Evolutionary conservation across 495 filamentous ascomycete species (phyloP), one percentile per base, ranked within the genome.

Genomic region (Poronia punctata): DNA sequence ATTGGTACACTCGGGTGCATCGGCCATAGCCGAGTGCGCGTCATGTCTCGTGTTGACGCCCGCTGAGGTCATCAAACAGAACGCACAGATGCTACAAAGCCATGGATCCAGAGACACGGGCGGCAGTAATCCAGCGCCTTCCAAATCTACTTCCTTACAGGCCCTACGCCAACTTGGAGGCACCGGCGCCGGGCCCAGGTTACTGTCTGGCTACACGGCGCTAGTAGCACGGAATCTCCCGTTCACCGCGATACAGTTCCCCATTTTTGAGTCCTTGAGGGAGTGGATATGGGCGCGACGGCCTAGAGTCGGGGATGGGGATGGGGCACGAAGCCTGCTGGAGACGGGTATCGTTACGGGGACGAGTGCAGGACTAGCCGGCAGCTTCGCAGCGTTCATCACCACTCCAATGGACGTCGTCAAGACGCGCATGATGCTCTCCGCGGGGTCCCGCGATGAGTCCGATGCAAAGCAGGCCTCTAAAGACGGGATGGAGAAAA

Each of bases 31-130:
- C 1, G 88, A 95, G 56, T 71, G 85, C 39, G 83, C 87, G 3
- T 86, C 86, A 4, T 95, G 89, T 54, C 64, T 82, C 19, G 83
- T 96, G 35, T 74, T 95, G 27, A 90, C 88, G 0, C 89, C 89
- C 0, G 84, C 88, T 25, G 88, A 96, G 57, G 86, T 94, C 7
- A 69, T 95, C 25, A 96, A 96, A 64, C 88, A 95, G 49, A 94
- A 95, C 61, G 86, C 88, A 2, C 89, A 96, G 59, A 82, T 93
- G 52, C 48, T 70, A 10, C 63, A 53, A 21, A 45, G 42, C 17
- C 54, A 48, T 7, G 14, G 1, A 7, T 22, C 29, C 7, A 18
- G 35, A 23, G 12, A 7, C 7, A n/a, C 14, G 9, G 22, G 23
- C 24, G 29, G 23, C 12, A 9, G 17, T 11, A 15, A 9, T 38